These are phyloP conservation scores for Myriosclerotinia scirpicola DNA, from an alignment of 2,329 filamentous ascomycete species.

Conservation along the genomic window DNA sequence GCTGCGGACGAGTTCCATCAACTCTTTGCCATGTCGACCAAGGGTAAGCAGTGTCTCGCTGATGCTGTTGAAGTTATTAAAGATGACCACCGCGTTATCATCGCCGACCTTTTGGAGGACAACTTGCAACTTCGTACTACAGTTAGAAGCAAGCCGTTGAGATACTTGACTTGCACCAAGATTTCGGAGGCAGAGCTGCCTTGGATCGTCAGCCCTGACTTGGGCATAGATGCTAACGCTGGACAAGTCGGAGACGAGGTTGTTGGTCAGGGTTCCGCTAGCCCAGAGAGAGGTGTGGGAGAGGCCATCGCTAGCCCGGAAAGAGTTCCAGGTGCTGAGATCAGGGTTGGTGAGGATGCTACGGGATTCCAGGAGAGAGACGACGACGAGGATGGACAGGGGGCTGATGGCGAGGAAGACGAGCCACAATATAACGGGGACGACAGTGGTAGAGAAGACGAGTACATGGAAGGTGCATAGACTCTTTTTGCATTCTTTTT, in stretches of 20 bases:
- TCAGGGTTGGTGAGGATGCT: neutral
- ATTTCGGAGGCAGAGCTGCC: constrained; percentile 61
- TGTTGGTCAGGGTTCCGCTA: neutral
- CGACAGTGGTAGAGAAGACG: neutral
- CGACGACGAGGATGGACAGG: neutral
- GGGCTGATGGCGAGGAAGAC: neutral
- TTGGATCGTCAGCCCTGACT: constrained; percentile 44
- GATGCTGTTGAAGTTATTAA: constrained; percentile 21
- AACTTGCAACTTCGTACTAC: constrained; percentile 1
- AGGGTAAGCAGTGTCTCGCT: constrained; percentile 20
- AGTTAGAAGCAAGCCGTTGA: constrained; percentile 4
- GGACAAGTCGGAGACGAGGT: neutral
- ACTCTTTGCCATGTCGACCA: constrained; percentile 21
- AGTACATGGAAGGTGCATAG: neutral
- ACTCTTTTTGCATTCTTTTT: neutral
- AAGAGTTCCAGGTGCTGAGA: neutral
- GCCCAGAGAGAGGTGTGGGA: neutral
- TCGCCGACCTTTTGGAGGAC: constrained; percentile 17
- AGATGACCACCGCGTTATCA: constrained; percentile 16
- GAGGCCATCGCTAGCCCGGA: neutral
- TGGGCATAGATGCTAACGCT: neutral
- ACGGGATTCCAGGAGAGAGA: neutral
- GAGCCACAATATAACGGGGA: neutral
- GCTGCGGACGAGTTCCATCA: constrained; percentile 16
- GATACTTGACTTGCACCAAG: constrained; percentile 31